These are phyloP conservation scores for Globisporangium yorkense DNA, from an alignment of 352 stramenopile genomes.

Conservation along the genomic window DNA sequence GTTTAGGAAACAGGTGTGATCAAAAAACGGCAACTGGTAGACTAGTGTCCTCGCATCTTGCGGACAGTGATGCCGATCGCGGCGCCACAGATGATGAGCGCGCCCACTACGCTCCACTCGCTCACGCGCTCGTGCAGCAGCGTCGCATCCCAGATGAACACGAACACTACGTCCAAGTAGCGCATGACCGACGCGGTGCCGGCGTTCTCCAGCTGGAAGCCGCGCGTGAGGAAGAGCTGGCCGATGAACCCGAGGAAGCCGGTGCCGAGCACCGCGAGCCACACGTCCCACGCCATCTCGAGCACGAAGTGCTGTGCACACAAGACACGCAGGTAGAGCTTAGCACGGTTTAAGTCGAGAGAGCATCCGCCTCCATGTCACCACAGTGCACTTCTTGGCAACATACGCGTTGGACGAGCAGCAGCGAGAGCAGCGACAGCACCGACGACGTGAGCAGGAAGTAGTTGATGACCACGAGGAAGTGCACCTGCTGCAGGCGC, in stretches of 20 bases:
- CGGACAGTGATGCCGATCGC: constrained; percentile 28
- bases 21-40: neutral
- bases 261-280: constrained; percentile 20
- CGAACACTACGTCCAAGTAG: constrained; percentile 35
- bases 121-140: constrained; percentile 29
- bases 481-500: constrained; percentile 25
- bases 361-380: too few relatives aligned
- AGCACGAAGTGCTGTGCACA: constrained; percentile 12
- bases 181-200: constrained; percentile 36
- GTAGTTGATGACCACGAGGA: constrained; percentile 37
- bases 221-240: constrained; percentile 37
- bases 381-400: too few relatives aligned
- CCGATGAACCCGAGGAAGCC: constrained; percentile 30
- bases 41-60: constrained; percentile 7
- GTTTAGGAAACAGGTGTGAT: too few relatives aligned
- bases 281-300: constrained; percentile 11
- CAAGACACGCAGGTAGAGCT: neutral
- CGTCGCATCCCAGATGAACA: constrained; percentile 33
- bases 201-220: constrained; percentile 36
- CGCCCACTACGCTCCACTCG: constrained; percentile 28
- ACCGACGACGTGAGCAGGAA: constrained; percentile 26
- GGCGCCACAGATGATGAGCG: constrained; percentile 22
- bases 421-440: constrained; percentile 24
- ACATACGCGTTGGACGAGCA: constrained; percentile 10
- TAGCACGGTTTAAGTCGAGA: too few relatives aligned